phyloP scores from a whole-genome alignment of 2,329 filamentous ascomycete species.

The Fusarium circinatum region DNA sequence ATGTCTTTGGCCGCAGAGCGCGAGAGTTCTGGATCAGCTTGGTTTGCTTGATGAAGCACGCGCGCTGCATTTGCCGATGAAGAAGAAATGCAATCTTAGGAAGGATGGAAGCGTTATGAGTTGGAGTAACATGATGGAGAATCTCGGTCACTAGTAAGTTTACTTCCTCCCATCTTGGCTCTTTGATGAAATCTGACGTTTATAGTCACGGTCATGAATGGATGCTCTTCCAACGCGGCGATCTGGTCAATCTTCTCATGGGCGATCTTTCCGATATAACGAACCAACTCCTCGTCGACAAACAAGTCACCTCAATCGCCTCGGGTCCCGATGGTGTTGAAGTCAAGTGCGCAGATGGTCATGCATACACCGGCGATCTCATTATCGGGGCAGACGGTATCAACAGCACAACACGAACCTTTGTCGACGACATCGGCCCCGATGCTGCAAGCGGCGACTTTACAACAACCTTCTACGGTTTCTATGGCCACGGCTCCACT shows the following conservation, averaged over 20 bases:
- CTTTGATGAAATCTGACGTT: not conserved
- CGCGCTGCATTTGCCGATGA: conserved; percentile 1
- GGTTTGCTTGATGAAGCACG: conserved; percentile 9
- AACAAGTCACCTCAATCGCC: conserved; percentile 13
- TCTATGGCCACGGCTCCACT: conserved; percentile 9
- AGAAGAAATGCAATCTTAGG: conserved; percentile 23
- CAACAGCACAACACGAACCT: conserved; percentile 19
- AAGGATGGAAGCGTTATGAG: conserved; percentile 12
- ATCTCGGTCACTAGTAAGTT: conserved; percentile 15
- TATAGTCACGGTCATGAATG: conserved; percentile 22
- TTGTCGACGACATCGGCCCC: not conserved
- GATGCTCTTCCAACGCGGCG: conserved; percentile 31
- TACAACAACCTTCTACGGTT: conserved; percentile 20
- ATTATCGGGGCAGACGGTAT: conserved; percentile 34
- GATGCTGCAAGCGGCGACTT: not conserved
- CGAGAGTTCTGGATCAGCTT: conserved; percentile 13
- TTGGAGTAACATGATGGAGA: conserved; percentile 30
- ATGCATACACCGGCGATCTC: conserved; percentile 13
- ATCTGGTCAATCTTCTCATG: conserved; percentile 25
- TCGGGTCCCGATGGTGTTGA: not conserved
- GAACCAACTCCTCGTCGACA: conserved; percentile 10
- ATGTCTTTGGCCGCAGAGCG: conserved; percentile 26
- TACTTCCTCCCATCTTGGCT: not conserved
- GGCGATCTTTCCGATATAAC: conserved; percentile 4
- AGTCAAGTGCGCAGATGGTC: conserved; percentile 29